phyloP scores from a whole-genome alignment of 805 yeast species.

The Ogataea minuta region DNA sequence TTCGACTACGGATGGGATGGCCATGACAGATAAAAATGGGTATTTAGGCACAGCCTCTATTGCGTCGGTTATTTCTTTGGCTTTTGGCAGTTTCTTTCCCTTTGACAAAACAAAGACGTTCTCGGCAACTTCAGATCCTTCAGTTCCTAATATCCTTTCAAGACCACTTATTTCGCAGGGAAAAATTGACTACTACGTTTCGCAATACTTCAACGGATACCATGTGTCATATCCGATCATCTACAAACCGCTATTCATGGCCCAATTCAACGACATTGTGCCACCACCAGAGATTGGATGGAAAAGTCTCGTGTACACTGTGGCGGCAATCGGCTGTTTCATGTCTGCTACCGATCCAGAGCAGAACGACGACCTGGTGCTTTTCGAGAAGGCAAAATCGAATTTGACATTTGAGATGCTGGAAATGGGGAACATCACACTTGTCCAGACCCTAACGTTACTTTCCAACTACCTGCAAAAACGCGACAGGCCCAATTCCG shows the following conservation, averaged over 20 bases:
- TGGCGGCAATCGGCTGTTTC: slow-evolving; percentile 21
- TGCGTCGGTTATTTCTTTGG: slow-evolving; percentile 13
- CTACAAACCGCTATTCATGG: slow-evolving; percentile 16
- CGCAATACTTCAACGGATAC: slow-evolving; percentile 11
- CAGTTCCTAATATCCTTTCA: not conserved
- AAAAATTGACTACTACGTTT: slow-evolving; percentile 6
- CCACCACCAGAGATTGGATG: slow-evolving; percentile 16
- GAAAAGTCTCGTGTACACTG: slow-evolving; percentile 18
- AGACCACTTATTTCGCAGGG: slow-evolving; percentile 4
- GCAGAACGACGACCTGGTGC: slow-evolving; percentile 13
- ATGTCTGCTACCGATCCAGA: slow-evolving; percentile 15
- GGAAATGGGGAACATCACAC: slow-evolving; percentile 14
- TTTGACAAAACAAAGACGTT: too few species aligned
- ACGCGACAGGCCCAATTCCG: slow-evolving; percentile 18
- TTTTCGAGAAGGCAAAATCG: slow-evolving; percentile 15
- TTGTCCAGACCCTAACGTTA: slow-evolving; percentile 18
- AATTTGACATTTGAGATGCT: slow-evolving; percentile 15
- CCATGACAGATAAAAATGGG: slow-evolving; percentile 18
- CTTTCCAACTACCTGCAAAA: slow-evolving; percentile 18
- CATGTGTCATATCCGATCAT: slow-evolving; percentile 15
- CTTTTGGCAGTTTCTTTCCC: slow-evolving; percentile 11
- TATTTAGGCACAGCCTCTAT: slow-evolving; percentile 17
- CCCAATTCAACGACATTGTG: slow-evolving; percentile 18
- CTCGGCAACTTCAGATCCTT: not conserved
- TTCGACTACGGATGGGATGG: slow-evolving; percentile 16